These are phyloP conservation scores for Heteromeles arbutifolia DNA, from an alignment of 306 rosid species.

Conservation along the genomic window DNA sequence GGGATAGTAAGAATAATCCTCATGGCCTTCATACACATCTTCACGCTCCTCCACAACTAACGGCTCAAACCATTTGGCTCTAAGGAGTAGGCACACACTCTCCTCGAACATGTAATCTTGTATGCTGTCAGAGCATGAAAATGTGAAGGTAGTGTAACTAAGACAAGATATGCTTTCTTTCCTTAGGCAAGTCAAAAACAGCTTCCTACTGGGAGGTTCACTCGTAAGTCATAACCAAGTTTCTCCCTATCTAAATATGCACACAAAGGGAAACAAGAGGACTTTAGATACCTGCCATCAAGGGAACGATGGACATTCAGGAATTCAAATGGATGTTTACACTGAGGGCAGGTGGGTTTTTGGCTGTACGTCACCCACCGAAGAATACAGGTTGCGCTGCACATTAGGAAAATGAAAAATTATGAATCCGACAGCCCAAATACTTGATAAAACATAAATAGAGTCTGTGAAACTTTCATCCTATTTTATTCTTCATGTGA, in stretches of 20 bases:
- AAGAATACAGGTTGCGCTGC: constrained; percentile 86
- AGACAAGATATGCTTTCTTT: background rate
- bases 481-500: background rate
- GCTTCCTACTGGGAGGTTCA: background rate
- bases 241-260: background rate
- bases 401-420: constrained; percentile 14
- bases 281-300: constrained; percentile 70
- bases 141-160: background rate
- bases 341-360: constrained; percentile 80
- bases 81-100: constrained; percentile 79
- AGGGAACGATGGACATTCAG: constrained; percentile 84
- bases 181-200: background rate
- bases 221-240: background rate
- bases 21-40: constrained; percentile 31
- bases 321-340: constrained; percentile 78
- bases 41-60: constrained; percentile 36
- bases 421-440: background rate
- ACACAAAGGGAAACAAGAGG: background rate
- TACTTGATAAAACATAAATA: background rate
- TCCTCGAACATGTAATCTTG: constrained; percentile 84
- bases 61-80: constrained; percentile 85
- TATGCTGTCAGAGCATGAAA: constrained; percentile 36
- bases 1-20: constrained; percentile 37
- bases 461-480: background rate
- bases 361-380: constrained; percentile 76